Percentiles rank a stretch among this genome's conserved stretches.
Conservation (phyloP, 345 rosid species). For the Hibiscus tridactylites region DNA sequence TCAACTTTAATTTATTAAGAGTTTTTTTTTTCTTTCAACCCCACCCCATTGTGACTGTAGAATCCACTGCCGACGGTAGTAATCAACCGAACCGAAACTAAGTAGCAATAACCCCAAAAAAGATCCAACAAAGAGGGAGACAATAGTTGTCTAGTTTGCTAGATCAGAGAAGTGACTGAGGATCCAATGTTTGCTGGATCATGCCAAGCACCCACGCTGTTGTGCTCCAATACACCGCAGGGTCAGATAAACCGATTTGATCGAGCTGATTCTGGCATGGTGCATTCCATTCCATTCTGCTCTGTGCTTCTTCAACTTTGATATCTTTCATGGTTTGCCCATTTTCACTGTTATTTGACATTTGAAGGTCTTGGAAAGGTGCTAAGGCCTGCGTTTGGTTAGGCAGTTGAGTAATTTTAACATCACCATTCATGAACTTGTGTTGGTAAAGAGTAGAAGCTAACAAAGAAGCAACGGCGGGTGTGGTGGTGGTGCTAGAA, state of each 20-base stretch:
- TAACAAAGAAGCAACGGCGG: slow-evolving; percentile 37
- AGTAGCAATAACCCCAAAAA: slow-evolving; percentile 10
- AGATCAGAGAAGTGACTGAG: slow-evolving; percentile 69
- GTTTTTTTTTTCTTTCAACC: background rate
- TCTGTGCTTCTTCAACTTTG: slow-evolving; percentile 36
- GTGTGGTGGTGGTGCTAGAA: slow-evolving; percentile 24
- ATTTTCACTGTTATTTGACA: slow-evolving; percentile 26
- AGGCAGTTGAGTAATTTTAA: slow-evolving; percentile 26
- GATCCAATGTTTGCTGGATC: slow-evolving; percentile 67
- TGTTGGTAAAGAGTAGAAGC: slow-evolving; percentile 49
- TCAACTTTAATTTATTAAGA: slow-evolving; percentile 8
- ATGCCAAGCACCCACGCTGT: slow-evolving; percentile 50
- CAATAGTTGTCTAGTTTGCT: slow-evolving; percentile 19
- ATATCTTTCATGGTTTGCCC: slow-evolving; percentile 31
- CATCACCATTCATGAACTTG: slow-evolving; percentile 32
- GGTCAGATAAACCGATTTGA: slow-evolving; percentile 50
- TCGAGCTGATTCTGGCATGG: slow-evolving; percentile 35
- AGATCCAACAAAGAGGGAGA: slow-evolving; percentile 39
- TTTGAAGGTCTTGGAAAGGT: slow-evolving; percentile 46
- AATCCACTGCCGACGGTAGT: slow-evolving; percentile 17
- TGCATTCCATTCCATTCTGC: slow-evolving; percentile 24
- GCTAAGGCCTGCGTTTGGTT: slow-evolving; percentile 32
- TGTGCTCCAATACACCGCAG: slow-evolving; percentile 43
- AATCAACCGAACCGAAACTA: slow-evolving; percentile 13
- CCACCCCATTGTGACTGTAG: slow-evolving; percentile 10